These are phyloP conservation scores for Pseudogymnoascus sp. DNA, from an alignment of 2,329 filamentous ascomycete species.

Conservation along the genomic window DNA sequence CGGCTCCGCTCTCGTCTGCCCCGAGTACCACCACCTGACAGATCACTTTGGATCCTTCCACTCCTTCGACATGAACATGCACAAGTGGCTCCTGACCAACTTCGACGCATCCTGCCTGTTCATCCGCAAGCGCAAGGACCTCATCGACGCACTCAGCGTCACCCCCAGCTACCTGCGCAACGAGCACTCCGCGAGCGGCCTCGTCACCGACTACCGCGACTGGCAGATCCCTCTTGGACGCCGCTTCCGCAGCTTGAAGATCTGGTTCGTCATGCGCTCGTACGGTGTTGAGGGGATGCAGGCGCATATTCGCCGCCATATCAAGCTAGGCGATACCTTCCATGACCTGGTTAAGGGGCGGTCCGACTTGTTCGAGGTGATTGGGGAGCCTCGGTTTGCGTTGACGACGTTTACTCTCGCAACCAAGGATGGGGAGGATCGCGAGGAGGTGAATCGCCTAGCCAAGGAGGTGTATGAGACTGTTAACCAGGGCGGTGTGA, in stretches of 20 bases:
- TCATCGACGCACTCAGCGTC: conserved; percentile 74
- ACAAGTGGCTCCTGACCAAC: conserved; percentile 95
- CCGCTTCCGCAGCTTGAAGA: conserved; percentile 80
- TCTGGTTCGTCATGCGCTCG: conserved; percentile 86
- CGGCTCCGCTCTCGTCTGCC: conserved; percentile 73
- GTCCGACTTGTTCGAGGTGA: conserved; percentile 65
- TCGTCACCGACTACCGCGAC: conserved; percentile 92
- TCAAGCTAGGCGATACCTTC: conserved; percentile 65
- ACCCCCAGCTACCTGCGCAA: conserved; percentile 79
- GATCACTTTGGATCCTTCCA: conserved; percentile 61
- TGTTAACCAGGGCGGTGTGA: conserved; percentile 66
- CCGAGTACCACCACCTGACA: conserved; percentile 68
- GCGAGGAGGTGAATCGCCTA: conserved; percentile 54
- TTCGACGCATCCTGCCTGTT: conserved; percentile 81
- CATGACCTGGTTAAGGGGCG: conserved; percentile 50
- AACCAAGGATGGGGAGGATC: conserved; percentile 30
- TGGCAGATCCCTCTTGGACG: conserved; percentile 94
- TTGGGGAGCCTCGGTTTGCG: conserved; percentile 68
- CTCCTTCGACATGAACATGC: conserved; percentile 91
- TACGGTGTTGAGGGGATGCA: conserved; percentile 74
- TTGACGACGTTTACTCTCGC: conserved; percentile 69
- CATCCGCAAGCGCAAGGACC: conserved; percentile 64
- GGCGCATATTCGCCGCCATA: conserved; percentile 61
- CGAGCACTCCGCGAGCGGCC: conserved; percentile 67
- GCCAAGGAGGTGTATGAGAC: conserved; percentile 70